Conservation (phyloP, 441 rosid species). For the Flueggea neowawraea region DNA sequence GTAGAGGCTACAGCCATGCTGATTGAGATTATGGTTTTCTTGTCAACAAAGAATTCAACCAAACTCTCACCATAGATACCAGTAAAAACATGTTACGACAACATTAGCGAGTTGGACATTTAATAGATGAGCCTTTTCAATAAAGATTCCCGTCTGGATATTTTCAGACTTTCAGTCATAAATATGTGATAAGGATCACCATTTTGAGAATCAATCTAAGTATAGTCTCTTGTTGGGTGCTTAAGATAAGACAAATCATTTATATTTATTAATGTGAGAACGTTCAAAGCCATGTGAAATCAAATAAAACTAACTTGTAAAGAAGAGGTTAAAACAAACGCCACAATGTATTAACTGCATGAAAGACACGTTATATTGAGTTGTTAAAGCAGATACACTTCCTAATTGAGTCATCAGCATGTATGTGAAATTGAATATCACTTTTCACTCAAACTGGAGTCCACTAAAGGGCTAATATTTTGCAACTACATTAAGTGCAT, state of each 20-base stretch:
- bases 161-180: not conserved
- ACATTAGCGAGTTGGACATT: not conserved
- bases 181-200: not conserved
- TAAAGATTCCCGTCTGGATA: not conserved
- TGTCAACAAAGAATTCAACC: no score
- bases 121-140: not conserved
- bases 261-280: not conserved
- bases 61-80: no score
- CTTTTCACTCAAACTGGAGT: not conserved
- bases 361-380: conserved; percentile 12
- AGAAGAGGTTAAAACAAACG: not conserved
- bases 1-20: no score
- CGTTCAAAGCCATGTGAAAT: not conserved
- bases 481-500: no score
- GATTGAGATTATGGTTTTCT: no score
- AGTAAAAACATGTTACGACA: not conserved
- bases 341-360: conserved; percentile 9
- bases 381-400: not conserved
- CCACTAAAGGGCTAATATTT: no score
- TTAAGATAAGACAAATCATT: not conserved
- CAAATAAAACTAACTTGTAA: not conserved
- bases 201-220: not conserved
- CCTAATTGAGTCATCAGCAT: not conserved
- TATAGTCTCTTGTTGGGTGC: not conserved
- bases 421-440: not conserved